phyloP scores from a whole-genome alignment of 306 rosid species.

The Mimosa pudica region DNA sequence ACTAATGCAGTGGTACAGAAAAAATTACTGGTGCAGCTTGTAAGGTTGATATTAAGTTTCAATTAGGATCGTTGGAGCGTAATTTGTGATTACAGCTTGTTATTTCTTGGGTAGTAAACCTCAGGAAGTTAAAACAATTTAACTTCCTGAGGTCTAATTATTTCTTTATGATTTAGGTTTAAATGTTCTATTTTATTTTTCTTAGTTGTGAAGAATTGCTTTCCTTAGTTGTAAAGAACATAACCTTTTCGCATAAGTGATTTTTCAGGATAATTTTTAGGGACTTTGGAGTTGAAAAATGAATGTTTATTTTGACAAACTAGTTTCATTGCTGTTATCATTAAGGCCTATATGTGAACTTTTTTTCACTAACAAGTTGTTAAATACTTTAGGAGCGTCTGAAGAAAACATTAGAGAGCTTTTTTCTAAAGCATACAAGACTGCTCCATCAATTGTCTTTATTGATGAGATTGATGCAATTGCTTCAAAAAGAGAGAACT shows the following conservation, averaged over 20 bases:
- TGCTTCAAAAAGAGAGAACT: constrained; percentile 81
- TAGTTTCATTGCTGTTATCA: not conserved
- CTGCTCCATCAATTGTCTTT: constrained; percentile 79
- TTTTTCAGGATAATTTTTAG: not conserved
- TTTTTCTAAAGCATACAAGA: constrained; percentile 72
- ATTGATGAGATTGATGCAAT: constrained; percentile 91
- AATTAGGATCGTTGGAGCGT: not conserved
- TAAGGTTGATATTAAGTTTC: not conserved
- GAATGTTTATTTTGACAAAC: not conserved
- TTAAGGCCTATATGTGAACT: not conserved
- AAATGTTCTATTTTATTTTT: not conserved
- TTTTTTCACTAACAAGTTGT: not conserved
- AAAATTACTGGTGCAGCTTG: not conserved
- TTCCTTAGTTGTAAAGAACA: not conserved
- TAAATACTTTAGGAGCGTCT: constrained; percentile 62
- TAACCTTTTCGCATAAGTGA: not conserved
- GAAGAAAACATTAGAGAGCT: constrained; percentile 89
- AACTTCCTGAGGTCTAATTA: no score
- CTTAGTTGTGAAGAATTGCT: not conserved
- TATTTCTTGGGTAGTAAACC: not conserved
- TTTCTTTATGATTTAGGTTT: not conserved
- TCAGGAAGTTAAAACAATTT: not conserved
- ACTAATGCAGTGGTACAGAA: not conserved
- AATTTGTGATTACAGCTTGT: not conserved
- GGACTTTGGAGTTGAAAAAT: not conserved